Base-by-base conservation (phyloP, 495 filamentous ascomycete genomes). In the Penicillium taxi region DNA sequence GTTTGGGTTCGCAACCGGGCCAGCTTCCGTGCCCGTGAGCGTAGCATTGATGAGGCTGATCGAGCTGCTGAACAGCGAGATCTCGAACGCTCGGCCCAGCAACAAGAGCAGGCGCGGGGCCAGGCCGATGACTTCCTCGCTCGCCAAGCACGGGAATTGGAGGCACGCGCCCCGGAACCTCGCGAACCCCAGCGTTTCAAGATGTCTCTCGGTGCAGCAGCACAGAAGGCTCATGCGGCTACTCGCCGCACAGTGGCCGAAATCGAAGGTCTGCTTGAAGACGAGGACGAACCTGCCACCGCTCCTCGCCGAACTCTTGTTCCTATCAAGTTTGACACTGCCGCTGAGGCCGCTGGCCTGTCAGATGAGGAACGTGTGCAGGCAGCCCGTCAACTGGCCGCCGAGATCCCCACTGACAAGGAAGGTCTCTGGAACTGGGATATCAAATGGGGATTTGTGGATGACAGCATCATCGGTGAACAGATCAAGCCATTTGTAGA, bases 111-210 rank as follows among this genome's bases (percentile, higher is more conserved):
- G 39, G 86, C 84, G 1, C 72, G 80, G 27, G 87, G 81, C 22
- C 80, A 89, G 80, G 91, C 91, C 9, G 91, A 96, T 55, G 81
- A 82, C 35, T 96, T 96, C 80, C 76, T 96, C 16, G 86, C 86
- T 36, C 77, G 81, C 31, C 87, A 94, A 57, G 87, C 86, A 0
- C 74, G 86, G 50, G 90, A 95, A 53, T 72, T 96, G 56, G 81
- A 84, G 53, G 39, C 52, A 26, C 67, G 65, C 16, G 39, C 47
- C 17, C 67, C 78, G 44, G 68, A 74, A 21, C 78, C 80, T 6
- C 62, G 69, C 23, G 86, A 90, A 45, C 82, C 85, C 0, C 81
- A 87, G 56, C 83, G 81, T 32, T 94, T 98, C 76, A 96, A 93
- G 63, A 72, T 98, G 21, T 93, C 87, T 1, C 82, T 98, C 25